A percentile compares a stretch with the other conserved stretches of the same genome.
phyloP scores from a whole-genome alignment of 2,329 filamentous ascomycete genomes.

The Colletotrichum orbiculare region DNA sequence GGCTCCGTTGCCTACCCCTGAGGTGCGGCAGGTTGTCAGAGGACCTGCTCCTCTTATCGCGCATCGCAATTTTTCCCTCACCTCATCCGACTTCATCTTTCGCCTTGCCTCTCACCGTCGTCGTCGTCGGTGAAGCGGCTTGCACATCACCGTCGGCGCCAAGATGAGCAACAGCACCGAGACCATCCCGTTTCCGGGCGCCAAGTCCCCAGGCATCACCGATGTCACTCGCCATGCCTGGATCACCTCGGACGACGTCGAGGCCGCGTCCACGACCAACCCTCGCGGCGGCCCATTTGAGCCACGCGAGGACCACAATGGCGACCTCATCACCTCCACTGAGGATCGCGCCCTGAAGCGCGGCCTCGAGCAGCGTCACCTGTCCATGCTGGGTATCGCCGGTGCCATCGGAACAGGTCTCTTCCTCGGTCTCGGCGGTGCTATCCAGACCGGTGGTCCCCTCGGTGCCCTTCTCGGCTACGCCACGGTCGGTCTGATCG shows the following conservation, averaged over 20 bases:
- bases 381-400: constrained; percentile 72
- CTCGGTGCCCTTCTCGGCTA: constrained; percentile 63
- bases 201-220: constrained; percentile 36
- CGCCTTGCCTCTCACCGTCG: constrained; percentile 4
- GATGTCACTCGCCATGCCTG: constrained; percentile 31
- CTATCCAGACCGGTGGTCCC: constrained; percentile 62
- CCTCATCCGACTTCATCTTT: constrained; percentile 10
- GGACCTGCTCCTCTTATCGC: neutral
- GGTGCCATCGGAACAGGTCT: constrained; percentile 71
- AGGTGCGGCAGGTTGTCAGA: neutral
- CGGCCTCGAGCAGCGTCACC: constrained; percentile 64
- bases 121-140: constrained; percentile 16
- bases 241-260: constrained; percentile 34
- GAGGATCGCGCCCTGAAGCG: constrained; percentile 63
- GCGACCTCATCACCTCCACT: constrained; percentile 57
- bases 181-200: constrained; percentile 31
- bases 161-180: constrained; percentile 30
- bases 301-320: constrained; percentile 43
- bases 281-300: constrained; percentile 28
- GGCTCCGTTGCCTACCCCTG: too few relatives aligned
- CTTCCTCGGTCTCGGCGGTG: constrained; percentile 67
- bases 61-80: neutral
- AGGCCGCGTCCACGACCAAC: constrained; percentile 13
- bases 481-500: constrained; percentile 65
- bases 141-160: neutral